Base-by-base conservation (phyloP, 805 yeast species). In the Kluyveromyces nonfermentans region DNA sequence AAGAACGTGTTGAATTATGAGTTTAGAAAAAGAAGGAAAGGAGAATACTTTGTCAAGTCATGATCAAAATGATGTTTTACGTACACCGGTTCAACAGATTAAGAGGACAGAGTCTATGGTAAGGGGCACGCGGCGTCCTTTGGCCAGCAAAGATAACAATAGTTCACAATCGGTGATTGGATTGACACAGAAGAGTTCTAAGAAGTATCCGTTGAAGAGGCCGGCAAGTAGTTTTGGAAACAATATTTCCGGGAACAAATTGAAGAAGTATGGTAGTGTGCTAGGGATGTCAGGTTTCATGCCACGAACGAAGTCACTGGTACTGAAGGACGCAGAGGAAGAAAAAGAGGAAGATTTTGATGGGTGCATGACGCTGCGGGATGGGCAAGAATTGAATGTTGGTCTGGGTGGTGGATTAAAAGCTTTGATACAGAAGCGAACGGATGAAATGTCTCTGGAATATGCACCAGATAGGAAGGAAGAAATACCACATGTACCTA, bases 401-500 rank as follows among this genome's bases (percentile, higher is more conserved):
- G 53, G 43, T 31, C 44, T 41, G 19, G 58, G 48, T 31, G 56
- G 45, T 21, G 51, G 56, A 9, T 33, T 51, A 5, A 44, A 48
- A 31, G 52, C 54, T 17, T 51, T 51, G 15, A 48, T 56, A 38
- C 43, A 40, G 33, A 50, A 45, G 14, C 50, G 43, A 25, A 59
- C 46, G 14, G 60, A 62, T 31, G 71, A 66, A 20, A 62, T 62
- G 35, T 75, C 71, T 41, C 63, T 78, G n/a, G 85, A 79, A 48
- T 55, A 58, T 34, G 70, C 70, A 18, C 74, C 82, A 5, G 56
- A 59, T 18, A 56, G 54, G 31, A 60, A 58, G 22, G 61, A 60
- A 2, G 72, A 67, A 18, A 48, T 69, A 19, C 68, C 71, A 2
- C 69, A 72, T 46, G 55, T 64, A 5, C 82, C 82, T 20, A 51